Evolutionary conservation across 306 rosid species (phyloP), one percentile per base, ranked within the genome.

Genomic region (Prosopis cineraria): DNA sequence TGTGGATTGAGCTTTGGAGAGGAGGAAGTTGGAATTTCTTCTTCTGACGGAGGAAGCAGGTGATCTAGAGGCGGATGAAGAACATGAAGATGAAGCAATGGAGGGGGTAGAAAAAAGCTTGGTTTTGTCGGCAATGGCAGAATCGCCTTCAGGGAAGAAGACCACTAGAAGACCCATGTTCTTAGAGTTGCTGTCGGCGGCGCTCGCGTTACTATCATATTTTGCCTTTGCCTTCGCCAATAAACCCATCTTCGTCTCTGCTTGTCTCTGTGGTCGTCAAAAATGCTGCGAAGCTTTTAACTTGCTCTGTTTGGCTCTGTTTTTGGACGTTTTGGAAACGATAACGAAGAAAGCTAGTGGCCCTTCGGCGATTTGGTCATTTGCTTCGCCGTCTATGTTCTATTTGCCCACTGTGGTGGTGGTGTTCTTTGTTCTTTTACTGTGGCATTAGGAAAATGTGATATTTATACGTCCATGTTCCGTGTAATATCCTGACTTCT

Each of bases 141-240:
- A 37, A 37, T 76, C 77, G 2, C 86, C 87, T 74, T 83, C 87
- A 0, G 89, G 89, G 83, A 89, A 89, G 84, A 89, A 86, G 4
- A 91, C 93, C 3, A 91, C 78, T 0, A 91, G 90, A 0, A 91
- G 78, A 53, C 89, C 92, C 97, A 87, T 91, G 7, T 87, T 88
- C 78, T 85, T 85, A 85, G 85, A n/a, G n/a, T n/a, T 85, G 52
- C 58, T 82, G 3, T 85, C 85, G 74, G 52, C 29, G 43, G 20
- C 2, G 56, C 10, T 36, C 11, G 12, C 1, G 40, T 7, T 29
- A 19, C 19, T 14, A 9, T 7, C 55, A 73, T 10, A 62, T 29
- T 50, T 79, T 55, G 79, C 8, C 56, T 87, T 83, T 44, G 74
- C 73, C 39, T 86, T 79, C 5, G 89, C 80, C 5, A 80, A 41